Base-by-base conservation (phyloP, 768 basidiomycete species). In the Leccinellum albellum region DNA sequence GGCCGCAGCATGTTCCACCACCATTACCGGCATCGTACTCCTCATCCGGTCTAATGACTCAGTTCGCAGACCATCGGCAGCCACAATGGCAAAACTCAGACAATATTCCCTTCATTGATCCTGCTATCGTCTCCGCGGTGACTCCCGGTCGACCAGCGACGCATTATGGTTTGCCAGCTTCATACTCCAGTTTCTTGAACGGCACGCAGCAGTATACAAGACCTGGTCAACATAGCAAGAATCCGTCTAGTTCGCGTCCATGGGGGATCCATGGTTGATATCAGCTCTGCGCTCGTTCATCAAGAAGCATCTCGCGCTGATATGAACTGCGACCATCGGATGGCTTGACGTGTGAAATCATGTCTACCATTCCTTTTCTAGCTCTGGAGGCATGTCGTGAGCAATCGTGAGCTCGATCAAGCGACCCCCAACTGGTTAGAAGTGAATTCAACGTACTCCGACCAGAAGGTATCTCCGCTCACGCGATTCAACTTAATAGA, bases 241-340 rank as follows among this genome's bases (percentile, higher is more conserved):
- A 35, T 59, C 59, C 63, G 1, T 54, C 61, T 10, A 55, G 58
- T 8, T 59, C 68, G n/a, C 69, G 50, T 4, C 26, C 55, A 23
- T 66, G 72, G 70, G 66, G 70, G 15, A 51, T 63, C 23, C 61
- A 56, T 55, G 66, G 68, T 28, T 72, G 57, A 67, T 35, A 15
- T 42, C 29, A 32, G 51, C 37, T 52, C 29, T 45, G 23, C 21
- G 17, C n/a, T 21, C 23, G 12, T 47, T n/a, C 51, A 26, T 49
- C 13, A 26, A 42, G 40, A 42, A 42, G 8, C 15, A 23, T 32
- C 31, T 21, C 50, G 46, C 23, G 26, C 54, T 5, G 37, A 54
- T 24, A n/a, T 51, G 50, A 20, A 15, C 12, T n/a, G 28, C 50
- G 46, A 33, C 44, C 31, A 40, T 44, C 53, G 52, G 26, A 50